Evolutionary conservation across 352 stramenopile genomes (phyloP).

Genomic region (Salisapilia sapeloensis): DNA sequence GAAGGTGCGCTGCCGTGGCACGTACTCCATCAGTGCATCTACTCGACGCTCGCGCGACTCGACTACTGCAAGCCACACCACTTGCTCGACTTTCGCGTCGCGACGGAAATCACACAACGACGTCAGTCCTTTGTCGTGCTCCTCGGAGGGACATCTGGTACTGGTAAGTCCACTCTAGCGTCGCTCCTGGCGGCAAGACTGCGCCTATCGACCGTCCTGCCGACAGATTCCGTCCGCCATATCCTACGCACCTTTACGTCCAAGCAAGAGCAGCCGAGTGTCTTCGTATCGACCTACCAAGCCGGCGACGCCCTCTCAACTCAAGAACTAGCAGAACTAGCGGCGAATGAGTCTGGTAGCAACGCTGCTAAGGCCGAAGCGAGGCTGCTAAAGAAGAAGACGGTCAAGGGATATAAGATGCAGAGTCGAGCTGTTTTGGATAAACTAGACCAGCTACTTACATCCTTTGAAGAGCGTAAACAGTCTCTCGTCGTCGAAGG

Average conservation of each 20-base stretch:
- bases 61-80: constrained; percentile 80
- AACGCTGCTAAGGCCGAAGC: constrained; percentile 38
- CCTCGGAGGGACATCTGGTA: constrained; percentile 74
- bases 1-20: constrained; percentile 32
- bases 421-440: constrained; percentile 70
- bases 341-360: constrained; percentile 6
- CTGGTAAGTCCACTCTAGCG: constrained; percentile 74
- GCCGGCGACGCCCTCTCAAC: constrained; percentile 53
- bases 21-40: constrained; percentile 66
- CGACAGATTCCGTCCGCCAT: constrained; percentile 75
- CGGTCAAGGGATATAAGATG: constrained; percentile 66
- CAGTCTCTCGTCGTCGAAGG: constrained; percentile 77
- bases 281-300: constrained; percentile 79
- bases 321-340: constrained; percentile 28
- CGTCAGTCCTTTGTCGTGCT: constrained; percentile 76
- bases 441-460: constrained; percentile 68
- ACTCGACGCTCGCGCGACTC: constrained; percentile 50
- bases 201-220: constrained; percentile 66
- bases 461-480: constrained; percentile 68
- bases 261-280: constrained; percentile 62
- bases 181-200: constrained; percentile 55
- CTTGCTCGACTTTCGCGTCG: constrained; percentile 66
- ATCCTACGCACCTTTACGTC: constrained; percentile 64
- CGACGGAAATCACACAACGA: constrained; percentile 75
- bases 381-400: constrained; percentile 66